Base-by-base conservation (phyloP, 2,329 filamentous ascomycete species). In the Bipolaris cookei region DNA sequence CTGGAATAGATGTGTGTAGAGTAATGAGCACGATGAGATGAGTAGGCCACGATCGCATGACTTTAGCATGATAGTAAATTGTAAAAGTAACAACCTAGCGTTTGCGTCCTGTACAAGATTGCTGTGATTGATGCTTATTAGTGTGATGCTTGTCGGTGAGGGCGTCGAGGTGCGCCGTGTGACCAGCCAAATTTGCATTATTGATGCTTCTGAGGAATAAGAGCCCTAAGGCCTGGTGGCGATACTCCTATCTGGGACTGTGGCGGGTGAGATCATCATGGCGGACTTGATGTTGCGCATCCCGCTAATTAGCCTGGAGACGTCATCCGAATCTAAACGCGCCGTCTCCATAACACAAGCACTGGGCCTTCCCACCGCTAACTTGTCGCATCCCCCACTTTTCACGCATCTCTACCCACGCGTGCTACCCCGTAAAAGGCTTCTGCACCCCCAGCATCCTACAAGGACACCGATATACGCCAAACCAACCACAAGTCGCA, bases 271-370 rank as follows among this genome's bases (percentile, higher is more conserved):
- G 21, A 35, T 54, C 53, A 51, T 55, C 56, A 61, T 62, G 52
- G 56, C 38, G 37, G 18, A 11, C 3, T 38, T 30, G 37, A 48
- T 37, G 37, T 41, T 51, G 50, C 52, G 62, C 54, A 53, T 51
- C 61, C 61, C 58, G 62, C 51, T 30, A 13, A 30, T 62, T 55
- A 61, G 61, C 58, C 53, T 38, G 51, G 34, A 58, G 61, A 65
- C 61, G 63, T 65, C 63, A 65, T 64, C 38, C 49, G 49, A 57
- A 47, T 52, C 34, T 55, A 52, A 58, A 47, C 58, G 53, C 47
- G 62, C 52, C 49, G 55, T 61, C 58, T 35, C 61, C 55, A 61
- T 57, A 59, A 60, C 54, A 58, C 46, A 44, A 52, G 51, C 47
- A 55, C 46, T 50, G 45, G 47, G 39, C 46, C 49, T 38, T 37